Evolutionary conservation across 2,329 filamentous ascomycete species (phyloP), one percentile per base, ranked within the genome.

Genomic region (Fusarium graminum): DNA sequence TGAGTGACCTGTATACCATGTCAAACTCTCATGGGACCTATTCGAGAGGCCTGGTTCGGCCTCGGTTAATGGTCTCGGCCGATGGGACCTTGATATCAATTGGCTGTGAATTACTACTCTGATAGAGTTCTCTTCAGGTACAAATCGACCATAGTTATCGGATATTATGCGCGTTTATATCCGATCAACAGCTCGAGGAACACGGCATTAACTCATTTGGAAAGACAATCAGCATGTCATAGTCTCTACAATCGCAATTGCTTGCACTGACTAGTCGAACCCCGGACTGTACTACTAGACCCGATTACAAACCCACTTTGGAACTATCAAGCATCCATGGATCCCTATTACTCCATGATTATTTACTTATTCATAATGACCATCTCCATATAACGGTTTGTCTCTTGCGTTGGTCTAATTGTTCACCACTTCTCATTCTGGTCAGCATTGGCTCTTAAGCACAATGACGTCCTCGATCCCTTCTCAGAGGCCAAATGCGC

Each of bases 381-480:
- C 22, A 44, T 42, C 13, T 40, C 30, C 25, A 45, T 41, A 40
- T 36, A 44, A 38, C 26, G 7, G 25, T 32, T 16, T 17, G 7
- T 39, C 17, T 29, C 16, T 29, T 29, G 4, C 40, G 19, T 38
- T 42, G 19, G 14, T 4, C 19, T 19, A 6, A 7, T 3, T 47
- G 4, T 26, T 40, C 12, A 28, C 45, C 13, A 3, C 12, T 29
- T 16, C n/a, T 14, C 7, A 3, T 12, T 39, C 4, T 26, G 6
- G 4, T 7, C 41, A 36, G 19, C 38, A 6, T 32, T 52, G 10
- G 29, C 17, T 43, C 16, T 17, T 6, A 26, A 52, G 16, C 40
- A 36, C 40, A 22, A 67, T 68, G 60, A 68, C 60, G 51, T 62
- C 60, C 40, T 68, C 32, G 28, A 49, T 34, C 29, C 57, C n/a